phyloP scores from a whole-genome alignment of 495 filamentous ascomycete genomes.

The Aspergillus sclerotioniger region DNA sequence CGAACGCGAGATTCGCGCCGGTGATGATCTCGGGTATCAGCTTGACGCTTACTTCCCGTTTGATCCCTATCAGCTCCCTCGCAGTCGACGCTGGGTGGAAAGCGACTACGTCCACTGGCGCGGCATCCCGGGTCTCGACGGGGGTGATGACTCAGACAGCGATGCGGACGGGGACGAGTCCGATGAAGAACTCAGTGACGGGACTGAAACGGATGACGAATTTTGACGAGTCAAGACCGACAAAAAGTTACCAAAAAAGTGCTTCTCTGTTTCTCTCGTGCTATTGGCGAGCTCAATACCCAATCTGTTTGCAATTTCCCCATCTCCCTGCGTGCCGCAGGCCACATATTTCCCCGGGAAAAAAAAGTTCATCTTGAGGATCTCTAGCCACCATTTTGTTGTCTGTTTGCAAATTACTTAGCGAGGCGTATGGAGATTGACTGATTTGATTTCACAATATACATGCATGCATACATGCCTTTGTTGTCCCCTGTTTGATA shows the following conservation, averaged over 20 bases:
- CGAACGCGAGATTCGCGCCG: conserved; percentile 62
- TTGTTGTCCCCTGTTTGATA: neutral
- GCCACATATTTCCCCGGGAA: neutral
- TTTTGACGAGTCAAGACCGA: conserved; percentile 5
- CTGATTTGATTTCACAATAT: neutral
- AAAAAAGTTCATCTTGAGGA: conserved; percentile 7
- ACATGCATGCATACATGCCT: neutral
- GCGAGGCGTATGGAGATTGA: too few species aligned
- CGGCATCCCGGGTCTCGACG: conserved; percentile 68
- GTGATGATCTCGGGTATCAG: conserved; percentile 66
- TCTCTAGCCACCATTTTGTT: neutral
- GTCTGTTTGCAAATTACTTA: neutral
- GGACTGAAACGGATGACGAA: conserved; percentile 42
- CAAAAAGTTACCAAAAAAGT: conserved; percentile 6
- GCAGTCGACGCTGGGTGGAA: conserved; percentile 81
- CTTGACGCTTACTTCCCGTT: conserved; percentile 96
- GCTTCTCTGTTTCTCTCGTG: conserved; percentile 11
- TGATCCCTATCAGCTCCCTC: conserved; percentile 86
- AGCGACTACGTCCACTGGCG: conserved; percentile 84
- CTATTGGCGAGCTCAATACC: conserved; percentile 17
- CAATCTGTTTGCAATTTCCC: conserved; percentile 3
- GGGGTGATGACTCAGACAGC: conserved; percentile 55
- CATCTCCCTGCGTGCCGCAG: neutral
- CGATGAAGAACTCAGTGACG: conserved; percentile 33
- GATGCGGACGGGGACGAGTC: conserved; percentile 32